phyloP scores from a whole-genome alignment of 495 filamentous ascomycete species.

The Pyronema omphalodes region DNA sequence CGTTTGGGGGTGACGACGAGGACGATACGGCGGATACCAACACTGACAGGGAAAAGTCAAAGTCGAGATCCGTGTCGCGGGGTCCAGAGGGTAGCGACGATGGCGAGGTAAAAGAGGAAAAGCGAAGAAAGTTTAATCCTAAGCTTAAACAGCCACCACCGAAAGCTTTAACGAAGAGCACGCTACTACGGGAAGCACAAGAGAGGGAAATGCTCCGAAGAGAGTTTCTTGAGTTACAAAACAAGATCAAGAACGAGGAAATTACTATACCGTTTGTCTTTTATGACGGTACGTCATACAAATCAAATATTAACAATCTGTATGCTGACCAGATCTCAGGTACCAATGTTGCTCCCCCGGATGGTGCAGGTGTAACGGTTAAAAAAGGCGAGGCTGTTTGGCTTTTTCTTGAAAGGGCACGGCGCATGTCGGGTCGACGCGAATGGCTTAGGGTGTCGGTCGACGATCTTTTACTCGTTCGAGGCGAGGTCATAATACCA shows the following conservation, averaged over 20 bases:
- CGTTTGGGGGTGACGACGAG: conserved; percentile 44
- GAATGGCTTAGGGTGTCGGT: conserved; percentile 90
- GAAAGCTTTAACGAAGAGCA: conserved; percentile 69
- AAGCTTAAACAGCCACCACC: conserved; percentile 43
- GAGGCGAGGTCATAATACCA: conserved; percentile 81
- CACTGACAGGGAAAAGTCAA: not conserved
- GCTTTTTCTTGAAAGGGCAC: conserved; percentile 63
- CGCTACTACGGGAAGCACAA: conserved; percentile 60
- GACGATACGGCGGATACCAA: conserved; percentile 28
- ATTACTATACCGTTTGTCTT: conserved; percentile 92
- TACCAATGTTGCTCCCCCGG: conserved; percentile 69
- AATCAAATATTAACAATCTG: not conserved
- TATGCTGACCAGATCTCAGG: conserved; percentile 6
- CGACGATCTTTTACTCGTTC: conserved; percentile 90
- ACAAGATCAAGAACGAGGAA: conserved; percentile 73
- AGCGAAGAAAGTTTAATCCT: conserved; percentile 26
- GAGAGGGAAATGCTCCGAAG: conserved; percentile 66
- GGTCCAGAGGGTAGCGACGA: conserved; percentile 32
- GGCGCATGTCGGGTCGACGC: conserved; percentile 28
- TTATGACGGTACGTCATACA: conserved; percentile 50
- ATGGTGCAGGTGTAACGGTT: conserved; percentile 47
- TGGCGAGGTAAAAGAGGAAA: conserved; percentile 13
- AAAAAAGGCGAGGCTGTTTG: conserved; percentile 87
- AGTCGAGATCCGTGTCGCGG: conserved; percentile 5
- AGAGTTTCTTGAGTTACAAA: conserved; percentile 69